Conservation (phyloP, 768 basidiomycete genomes). For the Boletus eberwhitei region DNA sequence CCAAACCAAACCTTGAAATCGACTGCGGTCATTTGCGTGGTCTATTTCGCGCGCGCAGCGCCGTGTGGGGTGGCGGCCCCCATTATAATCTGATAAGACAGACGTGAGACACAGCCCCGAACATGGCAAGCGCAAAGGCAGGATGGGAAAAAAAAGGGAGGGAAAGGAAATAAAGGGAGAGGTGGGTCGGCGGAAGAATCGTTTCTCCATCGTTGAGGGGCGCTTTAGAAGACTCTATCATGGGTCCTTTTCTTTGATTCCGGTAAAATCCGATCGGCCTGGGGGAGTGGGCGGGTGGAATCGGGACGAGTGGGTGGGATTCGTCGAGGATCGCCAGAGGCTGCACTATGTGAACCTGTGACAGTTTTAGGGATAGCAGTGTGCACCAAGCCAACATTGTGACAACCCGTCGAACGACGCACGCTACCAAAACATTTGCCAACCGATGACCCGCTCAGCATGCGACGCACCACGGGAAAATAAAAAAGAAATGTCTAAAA, state of each 20-base stretch:
- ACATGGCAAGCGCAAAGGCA: neutral
- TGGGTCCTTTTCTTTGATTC: neutral
- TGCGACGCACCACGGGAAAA: neutral
- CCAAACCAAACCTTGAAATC: neutral
- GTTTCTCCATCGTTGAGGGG: neutral
- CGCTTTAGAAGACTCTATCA: neutral
- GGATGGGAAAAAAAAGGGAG: neutral
- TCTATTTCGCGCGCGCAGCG: neutral
- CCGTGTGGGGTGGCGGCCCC: neutral
- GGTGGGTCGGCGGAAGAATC: neutral
- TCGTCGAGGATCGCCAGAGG: neutral
- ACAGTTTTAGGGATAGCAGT: neutral
- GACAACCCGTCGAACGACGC: constrained; percentile 6
- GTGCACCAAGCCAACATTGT: neutral
- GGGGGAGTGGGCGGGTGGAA: neutral
- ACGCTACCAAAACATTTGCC: neutral
- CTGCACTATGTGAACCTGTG: neutral
- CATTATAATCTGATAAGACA: neutral
- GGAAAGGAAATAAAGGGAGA: neutral
- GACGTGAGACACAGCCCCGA: neutral
- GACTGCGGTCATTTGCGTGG: neutral
- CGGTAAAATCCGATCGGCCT: neutral
- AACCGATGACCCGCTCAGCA: neutral
- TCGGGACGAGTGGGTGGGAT: neutral
- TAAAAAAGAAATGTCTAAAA: neutral